phyloP scores from a whole-genome alignment of 805 yeast species.

The Yarrowia sp. region DNA sequence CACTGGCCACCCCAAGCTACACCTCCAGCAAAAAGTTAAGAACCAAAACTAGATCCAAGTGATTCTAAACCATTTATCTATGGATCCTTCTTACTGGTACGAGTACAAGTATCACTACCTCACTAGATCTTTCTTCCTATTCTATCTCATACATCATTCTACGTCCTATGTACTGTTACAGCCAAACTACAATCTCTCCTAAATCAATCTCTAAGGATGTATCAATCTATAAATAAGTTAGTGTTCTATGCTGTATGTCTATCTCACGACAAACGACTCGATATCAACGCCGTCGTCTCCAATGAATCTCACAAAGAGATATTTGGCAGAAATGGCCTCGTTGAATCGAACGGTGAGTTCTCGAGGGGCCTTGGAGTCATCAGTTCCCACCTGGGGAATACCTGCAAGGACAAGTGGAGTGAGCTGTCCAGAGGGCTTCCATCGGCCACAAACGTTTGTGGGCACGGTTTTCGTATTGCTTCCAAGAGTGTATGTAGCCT shows the following conservation, averaged over 20 bases:
- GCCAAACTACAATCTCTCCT: too few species aligned
- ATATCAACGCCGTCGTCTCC: conserved; percentile 17
- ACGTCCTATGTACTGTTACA: too few species aligned
- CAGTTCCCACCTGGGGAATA: conserved; percentile 5
- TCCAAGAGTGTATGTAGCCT: conserved; percentile 12
- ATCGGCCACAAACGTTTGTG: conserved; percentile 1
- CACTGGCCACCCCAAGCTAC: too few species aligned
- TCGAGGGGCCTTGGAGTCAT: neutral
- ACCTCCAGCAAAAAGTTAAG: too few species aligned
- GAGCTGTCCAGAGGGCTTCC: conserved; percentile 1
- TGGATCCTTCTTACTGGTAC: too few species aligned
- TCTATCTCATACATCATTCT: too few species aligned
- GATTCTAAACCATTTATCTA: too few species aligned
- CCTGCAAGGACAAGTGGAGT: conserved; percentile 5
- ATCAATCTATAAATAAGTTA: conserved; percentile 17
- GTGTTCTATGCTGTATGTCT: neutral
- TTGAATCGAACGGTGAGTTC: conserved; percentile 2
- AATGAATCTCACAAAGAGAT: conserved; percentile 1
- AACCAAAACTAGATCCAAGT: too few species aligned
- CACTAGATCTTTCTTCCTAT: too few species aligned
- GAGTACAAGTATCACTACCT: too few species aligned
- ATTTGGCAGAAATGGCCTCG: neutral
- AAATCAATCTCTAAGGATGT: neutral
- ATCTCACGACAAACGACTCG: conserved; percentile 15
- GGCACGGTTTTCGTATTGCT: neutral